phyloP scores from a whole-genome alignment of 257 asterid species.

The Solanum piurae region DNA sequence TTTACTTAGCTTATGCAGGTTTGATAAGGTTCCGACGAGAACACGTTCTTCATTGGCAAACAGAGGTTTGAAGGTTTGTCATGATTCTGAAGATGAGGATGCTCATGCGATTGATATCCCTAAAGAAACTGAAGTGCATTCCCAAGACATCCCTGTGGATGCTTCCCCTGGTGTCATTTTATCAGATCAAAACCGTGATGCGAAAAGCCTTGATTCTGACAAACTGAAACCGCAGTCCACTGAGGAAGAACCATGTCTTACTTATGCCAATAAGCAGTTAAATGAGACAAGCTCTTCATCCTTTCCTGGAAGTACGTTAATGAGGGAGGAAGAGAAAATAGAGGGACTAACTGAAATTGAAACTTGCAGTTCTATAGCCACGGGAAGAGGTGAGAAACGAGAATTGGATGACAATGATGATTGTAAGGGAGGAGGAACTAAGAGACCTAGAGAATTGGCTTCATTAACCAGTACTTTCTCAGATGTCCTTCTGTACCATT shows the following conservation, averaged over 20 bases:
- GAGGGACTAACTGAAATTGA: conserved; percentile 31
- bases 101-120: conserved; percentile 19
- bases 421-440: conserved; percentile 28
- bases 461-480: conserved; percentile 29
- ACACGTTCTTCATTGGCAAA: conserved; percentile 51
- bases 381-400: conserved; percentile 54
- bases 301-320: conserved; percentile 19
- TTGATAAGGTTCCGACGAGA: conserved; percentile 56
- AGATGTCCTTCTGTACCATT: conserved; percentile 28
- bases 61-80: conserved; percentile 36
- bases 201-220: conserved; percentile 20
- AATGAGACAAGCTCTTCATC: conserved; percentile 13
- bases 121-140: conserved; percentile 28
- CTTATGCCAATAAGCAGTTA: conserved; percentile 15
- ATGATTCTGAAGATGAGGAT: conserved; percentile 26
- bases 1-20: conserved; percentile 47
- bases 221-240: conserved; percentile 10
- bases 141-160: conserved; percentile 27
- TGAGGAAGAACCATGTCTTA: conserved; percentile 17
- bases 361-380: conserved; percentile 22
- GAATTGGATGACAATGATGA: conserved; percentile 27
- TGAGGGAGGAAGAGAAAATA: conserved; percentile 24
- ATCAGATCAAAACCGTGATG: conserved; percentile 23
- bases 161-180: conserved; percentile 29
- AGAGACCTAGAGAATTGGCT: conserved; percentile 22